A percentile compares a stretch with the other conserved stretches of the same genome.
These are phyloP conservation scores for Colletotrichum sp. DNA, from an alignment of 2,329 filamentous ascomycete species.

Conservation along the genomic window DNA sequence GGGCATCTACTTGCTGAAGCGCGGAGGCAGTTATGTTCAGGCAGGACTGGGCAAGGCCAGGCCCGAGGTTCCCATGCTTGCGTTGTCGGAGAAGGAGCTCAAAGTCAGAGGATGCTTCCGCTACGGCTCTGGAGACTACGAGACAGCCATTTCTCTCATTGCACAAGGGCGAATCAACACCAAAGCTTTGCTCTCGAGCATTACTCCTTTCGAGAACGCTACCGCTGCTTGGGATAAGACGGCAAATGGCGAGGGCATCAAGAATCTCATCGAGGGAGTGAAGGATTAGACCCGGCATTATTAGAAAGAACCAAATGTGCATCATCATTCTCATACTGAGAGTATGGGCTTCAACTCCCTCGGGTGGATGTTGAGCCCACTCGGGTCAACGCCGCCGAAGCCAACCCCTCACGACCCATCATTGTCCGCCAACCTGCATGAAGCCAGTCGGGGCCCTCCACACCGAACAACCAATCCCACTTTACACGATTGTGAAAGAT, in stretches of 20 bases:
- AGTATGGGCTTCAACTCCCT: not conserved
- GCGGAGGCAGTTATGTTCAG: not conserved
- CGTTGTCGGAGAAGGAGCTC: not conserved
- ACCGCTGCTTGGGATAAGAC: conserved; percentile 24
- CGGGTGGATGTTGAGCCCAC: not conserved
- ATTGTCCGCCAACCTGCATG: not conserved
- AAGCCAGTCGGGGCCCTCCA: not conserved
- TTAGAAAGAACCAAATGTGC: rapidly evolving
- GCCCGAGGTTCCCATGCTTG: not conserved
- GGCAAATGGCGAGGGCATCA: conserved; percentile 21
- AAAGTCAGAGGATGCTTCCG: not conserved
- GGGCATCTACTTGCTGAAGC: not conserved
- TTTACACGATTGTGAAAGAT: not conserved
- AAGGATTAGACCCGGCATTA: not conserved
- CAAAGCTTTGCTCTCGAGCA: not conserved
- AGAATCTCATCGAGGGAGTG: conserved; percentile 23
- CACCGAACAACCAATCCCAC: not conserved
- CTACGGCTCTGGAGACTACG: not conserved
- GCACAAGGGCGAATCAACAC: not conserved
- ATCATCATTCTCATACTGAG: not conserved
- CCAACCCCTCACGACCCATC: not conserved
- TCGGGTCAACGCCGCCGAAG: not conserved
- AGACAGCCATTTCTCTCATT: not conserved
- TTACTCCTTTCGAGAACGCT: conserved; percentile 17
- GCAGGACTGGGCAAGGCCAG: not conserved